Base-by-base conservation (phyloP, 306 rosid genomes). In the Pyrus communis region DNA sequence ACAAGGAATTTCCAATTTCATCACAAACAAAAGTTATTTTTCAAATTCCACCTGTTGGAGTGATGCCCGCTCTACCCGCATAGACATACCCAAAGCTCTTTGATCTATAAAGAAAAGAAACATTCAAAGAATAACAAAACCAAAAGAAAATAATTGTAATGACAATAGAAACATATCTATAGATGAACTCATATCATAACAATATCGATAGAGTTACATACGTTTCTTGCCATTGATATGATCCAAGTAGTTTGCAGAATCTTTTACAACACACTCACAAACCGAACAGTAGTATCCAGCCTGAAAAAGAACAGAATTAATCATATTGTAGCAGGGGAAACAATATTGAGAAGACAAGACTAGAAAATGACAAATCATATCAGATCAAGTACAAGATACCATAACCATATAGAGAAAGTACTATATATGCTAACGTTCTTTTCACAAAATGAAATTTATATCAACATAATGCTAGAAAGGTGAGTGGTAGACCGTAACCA, bases 181-280 rank as follows among this genome's bases (percentile, higher is more conserved):
- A 45, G 23, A 45, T 49, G 63, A 73, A 64, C 58, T 65, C 4
- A 35, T 49, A 74, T 74, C 69, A 69, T 46, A 76, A 35, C 27
- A 54, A 59, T 25, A 22, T 38, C 54, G n/a, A 8, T 8, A 72
- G 74, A 76, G 45, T 11, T 64, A 74, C 99, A 14, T 89, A 96
- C 99, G 99, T 86, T 96, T 96, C 86, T 96, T 96, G 79, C 99
- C 98, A 92, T 96, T 96, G 69, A 96, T 96, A 84, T 92, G 98
- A 91, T 96, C 99, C 87, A 96, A 85, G 87, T 87, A 96, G 83
- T 96, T 96, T 74, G 98, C 99, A 42, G 98, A 96, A 87, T 96
- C 98, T 85, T 92, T 96, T 30, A 96, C 99, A n/a, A 96, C 99
- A 76, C 99, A 96, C 73, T 96, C 96, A 80, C 99, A 96, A 79